Evolutionary conservation across 2,329 filamentous ascomycete genomes (phyloP).

Genomic region (Grosmannia clavigera): DNA sequence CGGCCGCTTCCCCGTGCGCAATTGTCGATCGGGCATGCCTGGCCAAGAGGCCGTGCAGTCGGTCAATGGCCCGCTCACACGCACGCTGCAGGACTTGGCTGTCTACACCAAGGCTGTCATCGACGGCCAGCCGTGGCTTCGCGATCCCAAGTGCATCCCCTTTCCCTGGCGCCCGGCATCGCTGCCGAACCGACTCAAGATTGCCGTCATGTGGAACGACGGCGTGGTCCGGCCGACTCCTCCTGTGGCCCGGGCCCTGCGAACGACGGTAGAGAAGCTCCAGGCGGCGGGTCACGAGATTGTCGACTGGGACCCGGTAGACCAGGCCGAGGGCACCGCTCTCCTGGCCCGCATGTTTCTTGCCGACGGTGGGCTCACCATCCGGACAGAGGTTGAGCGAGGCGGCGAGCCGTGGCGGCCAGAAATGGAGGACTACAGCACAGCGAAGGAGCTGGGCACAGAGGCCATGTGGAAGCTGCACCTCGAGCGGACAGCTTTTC

Average conservation of each 20-base stretch:
- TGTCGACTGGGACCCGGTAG: conserved; percentile 34
- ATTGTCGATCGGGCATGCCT: conserved; percentile 42
- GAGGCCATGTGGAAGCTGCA: conserved; percentile 37
- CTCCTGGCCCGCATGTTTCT: conserved; percentile 34
- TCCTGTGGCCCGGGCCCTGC: conserved; percentile 46
- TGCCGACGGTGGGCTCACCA: conserved; percentile 28
- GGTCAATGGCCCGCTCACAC: conserved; percentile 51
- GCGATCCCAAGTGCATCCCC: conserved; percentile 44
- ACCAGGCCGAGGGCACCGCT: conserved; percentile 24
- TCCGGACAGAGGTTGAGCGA: conserved; percentile 11
- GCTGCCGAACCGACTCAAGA: conserved; percentile 29
- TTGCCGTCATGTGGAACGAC: conserved; percentile 55
- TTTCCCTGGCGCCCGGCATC: conserved; percentile 38
- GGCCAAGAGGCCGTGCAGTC: conserved; percentile 53
- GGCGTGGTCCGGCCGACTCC: conserved; percentile 53
- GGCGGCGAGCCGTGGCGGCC: conserved; percentile 29
- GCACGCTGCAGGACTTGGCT: conserved; percentile 40
- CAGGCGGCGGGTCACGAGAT: conserved; percentile 35
- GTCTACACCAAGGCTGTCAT: conserved; percentile 41
- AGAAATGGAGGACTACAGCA: conserved; percentile 23
- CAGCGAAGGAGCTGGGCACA: conserved; percentile 25
- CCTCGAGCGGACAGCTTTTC: conserved; percentile 29
- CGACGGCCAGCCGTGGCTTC: conserved; percentile 39
- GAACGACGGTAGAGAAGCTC: conserved; percentile 29
- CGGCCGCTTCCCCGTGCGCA: conserved; percentile 45